phyloP scores from a whole-genome alignment of 2,329 filamentous ascomycete genomes.

The Ceratocystis smalleyi region DNA sequence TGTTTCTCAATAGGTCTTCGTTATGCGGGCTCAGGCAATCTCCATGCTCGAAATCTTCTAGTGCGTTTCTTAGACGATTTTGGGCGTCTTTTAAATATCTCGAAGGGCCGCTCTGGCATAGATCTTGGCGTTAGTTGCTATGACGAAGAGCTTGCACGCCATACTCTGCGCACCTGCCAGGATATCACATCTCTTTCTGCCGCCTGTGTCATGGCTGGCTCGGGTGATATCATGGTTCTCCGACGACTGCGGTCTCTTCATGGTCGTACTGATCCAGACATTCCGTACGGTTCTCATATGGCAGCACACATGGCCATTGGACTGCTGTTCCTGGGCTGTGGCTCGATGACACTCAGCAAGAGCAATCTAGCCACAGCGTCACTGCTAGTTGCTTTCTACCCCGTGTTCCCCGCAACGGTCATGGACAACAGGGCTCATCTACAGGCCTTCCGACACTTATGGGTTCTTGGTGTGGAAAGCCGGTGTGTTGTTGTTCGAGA shows the following conservation, averaged over 20 bases:
- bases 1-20: constrained; percentile 66
- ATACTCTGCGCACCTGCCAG: constrained; percentile 79
- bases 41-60: constrained; percentile 61
- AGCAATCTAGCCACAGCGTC: constrained; percentile 75
- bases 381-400: constrained; percentile 83
- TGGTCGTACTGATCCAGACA: constrained; percentile 67
- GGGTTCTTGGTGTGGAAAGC: constrained; percentile 83
- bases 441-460: constrained; percentile 92
- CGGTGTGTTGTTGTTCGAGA: constrained; percentile 81
- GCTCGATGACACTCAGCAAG: constrained; percentile 80
- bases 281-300: constrained; percentile 83
- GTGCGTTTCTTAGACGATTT: constrained; percentile 76
- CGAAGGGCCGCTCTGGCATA: constrained; percentile 20
- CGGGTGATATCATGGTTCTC: constrained; percentile 73
- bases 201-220: constrained; percentile 88
- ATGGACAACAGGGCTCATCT: constrained; percentile 90
- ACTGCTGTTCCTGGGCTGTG: constrained; percentile 77
- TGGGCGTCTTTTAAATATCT: constrained; percentile 56
- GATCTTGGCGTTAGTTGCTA: constrained; percentile 36
- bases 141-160: constrained; percentile 68
- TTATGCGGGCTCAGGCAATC: constrained; percentile 57
- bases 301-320: constrained; percentile 87
- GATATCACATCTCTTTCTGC: constrained; percentile 70
- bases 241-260: constrained; percentile 76
- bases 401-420: constrained; percentile 73